Conservation (phyloP, 352 stramenopile genomes). For the Pythium biforme region DNA sequence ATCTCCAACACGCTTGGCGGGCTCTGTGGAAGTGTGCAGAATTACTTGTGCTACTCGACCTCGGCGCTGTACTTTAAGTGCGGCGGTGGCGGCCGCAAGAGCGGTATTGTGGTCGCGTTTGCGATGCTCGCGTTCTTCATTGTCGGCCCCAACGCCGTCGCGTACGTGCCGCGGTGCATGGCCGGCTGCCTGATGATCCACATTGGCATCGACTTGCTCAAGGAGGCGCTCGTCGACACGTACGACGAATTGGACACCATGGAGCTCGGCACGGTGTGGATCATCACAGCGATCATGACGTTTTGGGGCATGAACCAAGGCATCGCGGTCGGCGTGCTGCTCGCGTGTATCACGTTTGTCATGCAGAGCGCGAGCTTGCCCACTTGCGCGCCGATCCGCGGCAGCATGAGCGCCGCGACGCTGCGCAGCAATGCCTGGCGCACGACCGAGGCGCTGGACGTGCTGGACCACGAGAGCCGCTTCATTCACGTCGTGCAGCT, state of each 20-base stretch:
- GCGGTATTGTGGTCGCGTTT: conserved; percentile 57
- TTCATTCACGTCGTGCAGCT: conserved; percentile 83
- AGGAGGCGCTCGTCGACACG: conserved; percentile 89
- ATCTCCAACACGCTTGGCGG: conserved; percentile 90
- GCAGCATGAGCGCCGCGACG: conserved; percentile 91
- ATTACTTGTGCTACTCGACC: conserved; percentile 90
- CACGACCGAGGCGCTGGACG: conserved; percentile 80
- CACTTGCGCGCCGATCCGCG: conserved; percentile 86
- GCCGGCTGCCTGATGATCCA: conserved; percentile 92
- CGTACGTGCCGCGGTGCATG: conserved; percentile 91
- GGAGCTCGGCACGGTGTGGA: conserved; percentile 90
- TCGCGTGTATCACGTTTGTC: conserved; percentile 90
- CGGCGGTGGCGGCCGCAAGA: conserved; percentile 68
- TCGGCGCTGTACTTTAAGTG: conserved; percentile 89
- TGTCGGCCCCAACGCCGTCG: conserved; percentile 78
- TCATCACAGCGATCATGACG: conserved; percentile 90
- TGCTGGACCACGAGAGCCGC: conserved; percentile 64
- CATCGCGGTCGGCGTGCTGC: conserved; percentile 84
- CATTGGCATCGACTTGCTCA: conserved; percentile 87
- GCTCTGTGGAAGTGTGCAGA: conserved; percentile 86
- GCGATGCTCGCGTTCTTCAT: conserved; percentile 88
- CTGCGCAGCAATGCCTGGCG: conserved; percentile 76
- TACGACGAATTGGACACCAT: conserved; percentile 86
- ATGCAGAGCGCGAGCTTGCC: conserved; percentile 82
- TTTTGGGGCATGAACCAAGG: conserved; percentile 91